A percentile compares a stretch with the other conserved stretches of the same genome.
phyloP scores from a whole-genome alignment of 257 asterid species.

The Solanum rostratum region DNA sequence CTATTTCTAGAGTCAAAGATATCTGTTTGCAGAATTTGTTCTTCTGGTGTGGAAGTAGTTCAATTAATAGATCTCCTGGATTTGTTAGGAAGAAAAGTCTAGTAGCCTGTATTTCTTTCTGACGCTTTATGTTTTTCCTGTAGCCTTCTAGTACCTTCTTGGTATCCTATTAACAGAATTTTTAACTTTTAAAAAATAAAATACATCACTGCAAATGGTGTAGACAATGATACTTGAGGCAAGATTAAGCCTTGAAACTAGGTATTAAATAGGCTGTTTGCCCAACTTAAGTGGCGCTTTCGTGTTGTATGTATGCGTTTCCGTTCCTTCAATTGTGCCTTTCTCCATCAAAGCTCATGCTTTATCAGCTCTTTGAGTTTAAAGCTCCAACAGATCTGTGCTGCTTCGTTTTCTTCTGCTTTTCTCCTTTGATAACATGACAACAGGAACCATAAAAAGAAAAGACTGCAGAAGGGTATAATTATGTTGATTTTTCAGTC shows the following conservation, averaged over 20 bases:
- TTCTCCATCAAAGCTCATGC: background rate
- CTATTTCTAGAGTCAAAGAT: background rate
- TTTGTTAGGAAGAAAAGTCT: background rate
- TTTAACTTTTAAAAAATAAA: background rate
- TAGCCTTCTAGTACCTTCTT: background rate
- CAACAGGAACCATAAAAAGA: background rate
- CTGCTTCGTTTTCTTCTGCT: background rate
- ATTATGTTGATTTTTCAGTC: background rate
- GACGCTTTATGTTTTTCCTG: background rate
- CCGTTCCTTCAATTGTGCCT: background rate
- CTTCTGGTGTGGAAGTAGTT: background rate
- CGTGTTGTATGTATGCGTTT: background rate
- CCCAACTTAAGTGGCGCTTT: background rate
- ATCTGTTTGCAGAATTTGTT: background rate
- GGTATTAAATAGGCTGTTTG: background rate
- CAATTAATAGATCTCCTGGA: background rate
- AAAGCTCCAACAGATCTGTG: background rate
- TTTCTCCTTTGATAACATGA: background rate
- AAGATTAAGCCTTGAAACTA: background rate
- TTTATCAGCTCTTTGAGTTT: background rate
- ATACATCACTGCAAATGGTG: background rate
- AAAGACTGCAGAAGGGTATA: background rate
- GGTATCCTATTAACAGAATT: background rate
- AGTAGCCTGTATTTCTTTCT: background rate
- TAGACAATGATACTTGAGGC: background rate